Base-by-base conservation (phyloP, 1,139 yeast genomes). In the Nakaseomyces kungkrabaensis region DNA sequence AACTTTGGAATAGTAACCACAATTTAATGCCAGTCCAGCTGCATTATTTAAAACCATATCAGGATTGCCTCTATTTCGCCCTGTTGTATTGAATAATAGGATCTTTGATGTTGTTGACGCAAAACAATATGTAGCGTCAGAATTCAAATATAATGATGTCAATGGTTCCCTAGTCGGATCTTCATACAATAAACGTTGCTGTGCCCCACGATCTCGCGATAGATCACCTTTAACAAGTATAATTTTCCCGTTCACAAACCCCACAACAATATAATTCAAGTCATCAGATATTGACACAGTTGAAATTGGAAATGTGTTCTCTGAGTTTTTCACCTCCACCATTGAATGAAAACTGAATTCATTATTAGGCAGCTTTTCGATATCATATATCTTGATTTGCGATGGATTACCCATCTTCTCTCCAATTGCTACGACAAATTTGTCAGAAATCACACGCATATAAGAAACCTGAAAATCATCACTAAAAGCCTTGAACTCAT, bases 221-320 rank as follows among this genome's bases (percentile, higher is more conserved):
- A 94, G 68, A 65, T 92, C 98, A 5, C 98, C 99, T 54, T 97
- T 69, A 0, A 90, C 78, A 4, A 90, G 70, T 5, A 90, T 72
- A 2, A 90, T 92, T 29, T 81, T 76, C 6, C 99, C 99, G 65
- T 89, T 86, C 24, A 95, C 83, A 62, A 82, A 89, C 0, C 98
- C 97, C 37, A 89, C 70, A 0, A 86, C 95, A 4, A 88, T 65
- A 48, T 88, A 78, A 0, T 86, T 73, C 51, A 81, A 73, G 56
- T 82, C 85, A 3, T 65, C 59, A 36, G 79, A 76, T 50, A 78
- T 71, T 27, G 76, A 74, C 53, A 85, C 76, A 38, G 86, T 79
- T 9, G 95, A 81, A 45, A 87, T 69, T 0, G 96, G 96, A 56
- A 72, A 84, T 5, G 85, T 77, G 59, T 87, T 86, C 48, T 74